Percentiles rank a stretch among this genome's conserved stretches.
phyloP scores from a whole-genome alignment of 129 eudicot genomes.

The Scalesia atractyloides region DNA sequence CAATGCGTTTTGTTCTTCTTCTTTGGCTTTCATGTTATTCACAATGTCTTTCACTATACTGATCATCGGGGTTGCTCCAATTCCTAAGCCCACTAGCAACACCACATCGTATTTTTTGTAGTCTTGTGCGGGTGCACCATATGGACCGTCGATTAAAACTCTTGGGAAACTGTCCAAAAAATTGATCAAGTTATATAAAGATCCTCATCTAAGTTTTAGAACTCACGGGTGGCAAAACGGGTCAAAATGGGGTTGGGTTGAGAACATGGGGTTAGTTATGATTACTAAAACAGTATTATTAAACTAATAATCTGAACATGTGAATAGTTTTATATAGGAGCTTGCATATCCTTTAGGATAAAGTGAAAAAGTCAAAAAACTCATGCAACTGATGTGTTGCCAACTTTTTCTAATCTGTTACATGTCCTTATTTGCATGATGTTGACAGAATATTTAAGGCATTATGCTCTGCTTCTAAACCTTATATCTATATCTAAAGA shows the following conservation, averaged over 20 bases:
- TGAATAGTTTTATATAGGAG: not conserved
- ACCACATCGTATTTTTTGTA: slow-evolving; percentile 83
- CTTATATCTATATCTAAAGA: not conserved
- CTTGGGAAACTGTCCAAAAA: slow-evolving; percentile 62
- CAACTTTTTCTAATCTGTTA: slow-evolving; percentile 33
- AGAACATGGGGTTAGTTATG: not conserved
- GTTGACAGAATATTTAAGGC: slow-evolving; percentile 10
- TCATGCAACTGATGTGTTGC: slow-evolving; percentile 8
- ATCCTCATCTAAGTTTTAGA: slow-evolving; percentile 3
- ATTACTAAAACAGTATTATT: not conserved
- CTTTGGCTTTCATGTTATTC: slow-evolving; percentile 73
- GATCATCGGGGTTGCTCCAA: slow-evolving; percentile 97
- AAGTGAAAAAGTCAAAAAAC: slow-evolving; percentile 27
- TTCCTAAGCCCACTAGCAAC: slow-evolving; percentile 82
- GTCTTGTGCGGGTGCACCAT: slow-evolving; percentile 96
- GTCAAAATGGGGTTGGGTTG: not conserved
- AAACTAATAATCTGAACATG: not conserved
- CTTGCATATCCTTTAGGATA: slow-evolving; percentile 15
- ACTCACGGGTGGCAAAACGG: not conserved
- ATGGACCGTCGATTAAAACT: slow-evolving; percentile 88
- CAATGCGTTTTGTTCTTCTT: slow-evolving; percentile 48
- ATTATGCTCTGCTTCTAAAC: slow-evolving; percentile 11
- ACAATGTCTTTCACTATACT: slow-evolving; percentile 89
- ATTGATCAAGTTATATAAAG: not conserved
- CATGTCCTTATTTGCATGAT: slow-evolving; percentile 35